Conservation (phyloP, 257 asterid species). For the Jacaranda copaia region DNA sequence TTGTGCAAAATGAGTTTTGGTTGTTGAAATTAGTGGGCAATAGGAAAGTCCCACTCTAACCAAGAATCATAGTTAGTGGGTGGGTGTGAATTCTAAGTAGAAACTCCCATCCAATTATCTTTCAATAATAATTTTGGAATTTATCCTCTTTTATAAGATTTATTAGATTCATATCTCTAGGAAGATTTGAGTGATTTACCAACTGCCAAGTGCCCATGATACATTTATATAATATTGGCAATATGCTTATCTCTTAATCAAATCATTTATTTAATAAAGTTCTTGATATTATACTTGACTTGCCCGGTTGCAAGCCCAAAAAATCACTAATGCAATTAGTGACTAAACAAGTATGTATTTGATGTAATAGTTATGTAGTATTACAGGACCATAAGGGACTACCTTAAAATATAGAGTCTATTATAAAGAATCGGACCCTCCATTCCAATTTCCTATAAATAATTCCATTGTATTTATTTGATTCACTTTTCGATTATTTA, state of each 20-base stretch:
- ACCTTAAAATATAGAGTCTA: too few relatives aligned
- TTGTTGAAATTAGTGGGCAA: slow-evolving; percentile 43
- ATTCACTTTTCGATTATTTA: too few relatives aligned
- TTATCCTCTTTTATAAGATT: not conserved
- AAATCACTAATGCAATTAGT: too few relatives aligned
- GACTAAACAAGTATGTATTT: too few relatives aligned
- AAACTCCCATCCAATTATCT: slow-evolving; percentile 9
- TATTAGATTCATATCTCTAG: not conserved
- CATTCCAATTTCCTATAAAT: too few relatives aligned
- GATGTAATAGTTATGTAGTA: too few relatives aligned
- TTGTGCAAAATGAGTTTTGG: slow-evolving; percentile 31
- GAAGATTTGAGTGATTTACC: slow-evolving; percentile 3
- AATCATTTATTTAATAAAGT: not conserved
- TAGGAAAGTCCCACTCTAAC: slow-evolving; percentile 31
- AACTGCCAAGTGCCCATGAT: not conserved
- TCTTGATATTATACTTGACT: too few relatives aligned
- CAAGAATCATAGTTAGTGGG: slow-evolving; percentile 30
- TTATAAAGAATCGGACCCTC: too few relatives aligned
- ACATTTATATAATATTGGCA: not conserved
- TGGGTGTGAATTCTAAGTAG: slow-evolving; percentile 13
- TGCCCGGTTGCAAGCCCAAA: too few relatives aligned
- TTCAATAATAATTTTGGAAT: not conserved
- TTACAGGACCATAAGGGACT: too few relatives aligned
- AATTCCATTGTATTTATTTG: too few relatives aligned
- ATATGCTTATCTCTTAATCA: not conserved